Base-by-base conservation (phyloP, 768 basidiomycete genomes). In the Boletus insuetus region DNA sequence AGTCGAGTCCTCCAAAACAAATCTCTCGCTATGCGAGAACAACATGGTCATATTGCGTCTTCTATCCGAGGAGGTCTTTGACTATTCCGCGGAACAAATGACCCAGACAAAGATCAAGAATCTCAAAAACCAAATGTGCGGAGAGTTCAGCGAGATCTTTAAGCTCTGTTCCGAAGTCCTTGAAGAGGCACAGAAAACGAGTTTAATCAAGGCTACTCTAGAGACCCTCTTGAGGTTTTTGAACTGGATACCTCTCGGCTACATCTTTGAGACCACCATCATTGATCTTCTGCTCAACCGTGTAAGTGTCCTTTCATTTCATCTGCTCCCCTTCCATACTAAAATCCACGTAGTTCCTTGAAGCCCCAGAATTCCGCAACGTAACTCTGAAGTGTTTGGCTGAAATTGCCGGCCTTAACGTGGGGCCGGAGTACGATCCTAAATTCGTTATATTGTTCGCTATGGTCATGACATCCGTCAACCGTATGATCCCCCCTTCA, bases 171-270 rank as follows among this genome's bases (percentile, higher is more conserved):
- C 89, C 56, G 95, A 98, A 73, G 94, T 99, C 24, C 79, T 99
- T 37, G 94, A 94, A 68, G 94, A 96, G 70, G 95, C 96, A n/a
- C 88, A 91, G 68, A 98, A 98, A 77, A 83, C 93, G 7, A 93
- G 91, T 17, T 74, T 99, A 55, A 95, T 98, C 77, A 94, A 84
- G 72, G 91, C 89, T 16, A 98, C 96, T 3, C 76, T 99, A 59
- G 96, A 98, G 72, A 98, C 97, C 0, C 78, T 99, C 17, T 79
- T 98, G 58, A 82, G 94, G 51, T 99, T 99, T 81, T 75, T 99
- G 64, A 98, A 98, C 71, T 98, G 97, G 97, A 99, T 99, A 65
- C 97, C 97, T 46, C 77, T 99, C 47, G 97, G 96, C 20, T 99
- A 96, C 70, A 98, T 99, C 63, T 99, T 98, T 66, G 97, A 98